Evolutionary conservation across 2,329 filamentous ascomycete genomes (phyloP).

Genomic region (Monosporascus sp.): DNA sequence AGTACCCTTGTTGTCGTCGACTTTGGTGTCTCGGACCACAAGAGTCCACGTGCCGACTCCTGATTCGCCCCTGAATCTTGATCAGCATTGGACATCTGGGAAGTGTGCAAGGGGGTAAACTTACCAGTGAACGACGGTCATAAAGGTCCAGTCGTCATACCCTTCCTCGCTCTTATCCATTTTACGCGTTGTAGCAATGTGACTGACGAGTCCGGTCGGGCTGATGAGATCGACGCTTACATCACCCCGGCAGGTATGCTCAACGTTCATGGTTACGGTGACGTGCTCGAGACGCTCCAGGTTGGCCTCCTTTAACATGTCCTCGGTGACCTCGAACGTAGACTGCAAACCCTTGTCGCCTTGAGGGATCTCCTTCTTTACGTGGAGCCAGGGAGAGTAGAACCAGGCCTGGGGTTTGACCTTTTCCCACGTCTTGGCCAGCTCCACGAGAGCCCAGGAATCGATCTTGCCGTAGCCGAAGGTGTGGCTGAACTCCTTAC

Average conservation of each 20-base stretch:
- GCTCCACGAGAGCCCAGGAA: constrained; percentile 76
- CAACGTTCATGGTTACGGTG: constrained; percentile 94
- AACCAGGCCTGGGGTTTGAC: constrained; percentile 97
- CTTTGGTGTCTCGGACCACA: constrained; percentile 75
- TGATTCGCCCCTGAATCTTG: constrained; percentile 65
- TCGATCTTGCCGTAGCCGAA: constrained; percentile 97
- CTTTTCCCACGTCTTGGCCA: constrained; percentile 75
- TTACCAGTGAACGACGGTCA: constrained; percentile 95
- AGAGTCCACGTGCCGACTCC: constrained; percentile 89
- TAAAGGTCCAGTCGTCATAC: constrained; percentile 96
- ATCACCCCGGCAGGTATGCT: constrained; percentile 82
- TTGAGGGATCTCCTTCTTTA: constrained; percentile 80
- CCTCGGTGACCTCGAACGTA: constrained; percentile 72
- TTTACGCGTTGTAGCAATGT: constrained; percentile 71
- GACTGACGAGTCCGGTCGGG: constrained; percentile 73
- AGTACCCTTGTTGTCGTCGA: constrained; percentile 70
- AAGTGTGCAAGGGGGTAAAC: constrained; percentile 23
- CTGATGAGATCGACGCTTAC: constrained; percentile 88
- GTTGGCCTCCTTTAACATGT: constrained; percentile 78
- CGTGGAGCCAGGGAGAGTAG: constrained; percentile 88
- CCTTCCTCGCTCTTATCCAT: constrained; percentile 62
- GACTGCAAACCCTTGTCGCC: constrained; percentile 74
- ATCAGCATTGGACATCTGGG: constrained; percentile 23
- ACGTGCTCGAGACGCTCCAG: constrained; percentile 87
- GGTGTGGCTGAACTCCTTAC: constrained; percentile 86